Conservation (phyloP, 768 basidiomycete species). For the Tylopilus rubrobrunneus region DNA sequence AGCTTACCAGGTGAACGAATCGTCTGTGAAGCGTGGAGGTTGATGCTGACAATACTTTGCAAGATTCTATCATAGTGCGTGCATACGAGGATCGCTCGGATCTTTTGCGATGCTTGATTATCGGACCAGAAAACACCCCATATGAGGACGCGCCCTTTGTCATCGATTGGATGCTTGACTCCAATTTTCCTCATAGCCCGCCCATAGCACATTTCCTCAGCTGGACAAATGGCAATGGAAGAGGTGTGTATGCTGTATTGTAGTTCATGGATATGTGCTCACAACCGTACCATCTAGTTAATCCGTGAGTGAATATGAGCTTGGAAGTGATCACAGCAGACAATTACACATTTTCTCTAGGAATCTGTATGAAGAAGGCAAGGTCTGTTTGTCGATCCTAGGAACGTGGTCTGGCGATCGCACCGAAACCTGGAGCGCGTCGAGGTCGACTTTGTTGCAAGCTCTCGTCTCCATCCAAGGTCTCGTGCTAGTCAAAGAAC, state of each 20-base stretch:
- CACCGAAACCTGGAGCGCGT: slow-evolving; percentile 82
- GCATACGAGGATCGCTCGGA: slow-evolving; percentile 89
- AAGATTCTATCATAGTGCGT: slow-evolving; percentile 85
- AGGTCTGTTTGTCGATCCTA: slow-evolving; percentile 87
- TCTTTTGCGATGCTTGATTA: slow-evolving; percentile 81
- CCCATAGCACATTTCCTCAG: slow-evolving; percentile 88
- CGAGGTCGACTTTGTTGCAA: slow-evolving; percentile 83
- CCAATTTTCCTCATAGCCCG: slow-evolving; percentile 76
- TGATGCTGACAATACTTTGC: slow-evolving; percentile 4
- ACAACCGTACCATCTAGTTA: slow-evolving; percentile 38
- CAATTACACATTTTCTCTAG: slow-evolving; percentile 32
- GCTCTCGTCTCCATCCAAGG: slow-evolving; percentile 94
- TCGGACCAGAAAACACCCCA: slow-evolving; percentile 93
- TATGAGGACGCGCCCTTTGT: slow-evolving; percentile 94
- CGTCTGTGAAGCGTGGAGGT: background rate
- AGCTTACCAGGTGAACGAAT: slow-evolving; percentile 72
- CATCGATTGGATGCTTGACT: slow-evolving; percentile 90
- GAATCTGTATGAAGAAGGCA: slow-evolving; percentile 93
- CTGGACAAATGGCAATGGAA: slow-evolving; percentile 92
- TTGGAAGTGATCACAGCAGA: background rate
- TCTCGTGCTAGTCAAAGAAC: slow-evolving; percentile 87
- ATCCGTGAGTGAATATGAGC: slow-evolving; percentile 54
- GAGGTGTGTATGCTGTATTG: slow-evolving; percentile 33
- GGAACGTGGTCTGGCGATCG: slow-evolving; percentile 91
- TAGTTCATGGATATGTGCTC: background rate